Evolutionary conservation across 495 filamentous ascomycete genomes (phyloP).

Genomic region (Podospora fimiseda): DNA sequence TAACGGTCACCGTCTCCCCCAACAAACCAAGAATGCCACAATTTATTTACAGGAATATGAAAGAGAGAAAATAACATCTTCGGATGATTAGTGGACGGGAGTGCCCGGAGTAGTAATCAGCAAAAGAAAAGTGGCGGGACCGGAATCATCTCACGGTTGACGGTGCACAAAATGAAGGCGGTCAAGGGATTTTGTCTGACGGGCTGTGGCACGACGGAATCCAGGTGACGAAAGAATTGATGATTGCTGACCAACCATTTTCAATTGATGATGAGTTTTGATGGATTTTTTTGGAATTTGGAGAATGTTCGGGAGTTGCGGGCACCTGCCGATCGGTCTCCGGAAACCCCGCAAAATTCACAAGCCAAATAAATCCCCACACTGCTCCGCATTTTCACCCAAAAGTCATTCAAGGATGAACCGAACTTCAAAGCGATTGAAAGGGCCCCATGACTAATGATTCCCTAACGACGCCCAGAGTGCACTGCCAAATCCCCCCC

Average conservation of each 20-base stretch:
- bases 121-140: no score
- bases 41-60: no score
- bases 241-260: not conserved
- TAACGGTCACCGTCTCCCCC: no score
- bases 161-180: not conserved
- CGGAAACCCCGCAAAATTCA: not conserved
- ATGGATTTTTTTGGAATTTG: not conserved
- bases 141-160: not conserved
- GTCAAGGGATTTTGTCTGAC: not conserved
- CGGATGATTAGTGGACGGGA: no score
- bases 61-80: no score
- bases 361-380: not conserved
- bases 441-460: constrained; percentile 1
- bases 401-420: no score
- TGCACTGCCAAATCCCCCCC: not conserved
- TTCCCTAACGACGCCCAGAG: no score
- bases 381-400: not conserved
- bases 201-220: not conserved
- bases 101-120: no score
- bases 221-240: not conserved
- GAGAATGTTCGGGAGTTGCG: not conserved
- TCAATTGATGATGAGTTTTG: not conserved
- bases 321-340: not conserved
- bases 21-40: no score
- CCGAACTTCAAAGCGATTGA: not conserved